Conservation (phyloP, 139 green algal species). For the Coelastrella sp. region DNA sequence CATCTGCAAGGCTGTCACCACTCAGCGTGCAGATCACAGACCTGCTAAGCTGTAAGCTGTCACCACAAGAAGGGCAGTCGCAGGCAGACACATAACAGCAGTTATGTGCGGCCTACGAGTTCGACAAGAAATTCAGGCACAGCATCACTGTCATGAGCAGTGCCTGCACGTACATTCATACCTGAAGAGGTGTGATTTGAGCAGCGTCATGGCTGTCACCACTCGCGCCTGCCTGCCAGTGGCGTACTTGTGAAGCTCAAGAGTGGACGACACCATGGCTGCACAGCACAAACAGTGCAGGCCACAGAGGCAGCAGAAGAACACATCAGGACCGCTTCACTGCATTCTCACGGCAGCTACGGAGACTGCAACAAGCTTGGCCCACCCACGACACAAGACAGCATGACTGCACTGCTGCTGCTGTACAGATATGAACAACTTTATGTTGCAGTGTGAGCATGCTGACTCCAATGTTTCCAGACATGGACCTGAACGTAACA, state of each 20-base stretch:
- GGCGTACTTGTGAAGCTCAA: slow-evolving; percentile 93
- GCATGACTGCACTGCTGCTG: not conserved
- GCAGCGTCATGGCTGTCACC: slow-evolving; percentile 94
- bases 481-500: too few species aligned
- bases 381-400: not conserved
- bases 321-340: not conserved
- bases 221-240: slow-evolving; percentile 88
- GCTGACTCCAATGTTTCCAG: too few species aligned
- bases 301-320: not conserved
- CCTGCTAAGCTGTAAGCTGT: too few species aligned
- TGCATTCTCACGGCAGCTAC: not conserved
- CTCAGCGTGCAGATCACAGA: too few species aligned
- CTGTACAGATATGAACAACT: not conserved
- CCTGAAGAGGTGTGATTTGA: slow-evolving; percentile 98
- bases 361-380: not conserved
- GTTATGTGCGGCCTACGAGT: not conserved
- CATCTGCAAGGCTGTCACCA: too few species aligned
- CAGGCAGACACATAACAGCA: too few species aligned
- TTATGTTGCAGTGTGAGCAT: not conserved
- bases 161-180: slow-evolving; percentile 39
- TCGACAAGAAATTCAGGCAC: not conserved
- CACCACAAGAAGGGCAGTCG: too few species aligned
- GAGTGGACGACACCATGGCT: slow-evolving; percentile 94
- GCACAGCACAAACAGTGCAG: not conserved
- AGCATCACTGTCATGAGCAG: not conserved